Percentiles rank a stretch among this genome's conserved stretches.
Evolutionary conservation across 2,329 filamentous ascomycete genomes (phyloP).

Genomic region (Diplodia sapinea): DNA sequence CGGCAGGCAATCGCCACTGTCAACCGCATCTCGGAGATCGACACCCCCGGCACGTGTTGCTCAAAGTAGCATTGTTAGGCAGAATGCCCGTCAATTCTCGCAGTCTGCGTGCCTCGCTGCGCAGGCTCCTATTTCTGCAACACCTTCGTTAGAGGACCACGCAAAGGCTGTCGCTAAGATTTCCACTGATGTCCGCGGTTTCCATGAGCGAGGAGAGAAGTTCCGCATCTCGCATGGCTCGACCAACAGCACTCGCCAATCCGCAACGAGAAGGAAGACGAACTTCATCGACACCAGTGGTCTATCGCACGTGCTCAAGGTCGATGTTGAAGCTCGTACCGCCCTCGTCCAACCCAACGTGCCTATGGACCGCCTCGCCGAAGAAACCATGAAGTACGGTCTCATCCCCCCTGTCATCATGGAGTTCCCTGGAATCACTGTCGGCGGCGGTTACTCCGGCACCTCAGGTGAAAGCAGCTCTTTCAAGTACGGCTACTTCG

Average conservation of each 20-base stretch:
- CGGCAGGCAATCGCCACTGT: background rate
- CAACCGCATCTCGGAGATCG: constrained; percentile 6
- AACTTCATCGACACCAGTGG: constrained; percentile 71
- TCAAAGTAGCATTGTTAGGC: background rate
- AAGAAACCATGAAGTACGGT: constrained; percentile 60
- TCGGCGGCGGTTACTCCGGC: constrained; percentile 70
- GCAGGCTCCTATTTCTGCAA: background rate
- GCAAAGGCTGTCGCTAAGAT: constrained; percentile 53
- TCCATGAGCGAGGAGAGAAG: constrained; percentile 60
- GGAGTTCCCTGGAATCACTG: constrained; percentile 76
- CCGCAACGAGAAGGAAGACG: constrained; percentile 42
- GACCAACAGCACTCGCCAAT: constrained; percentile 74
- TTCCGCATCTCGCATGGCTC: constrained; percentile 80
- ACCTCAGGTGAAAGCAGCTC: constrained; percentile 72
- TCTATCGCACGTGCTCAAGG: constrained; percentile 66
- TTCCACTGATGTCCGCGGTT: constrained; percentile 54
- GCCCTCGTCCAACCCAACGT: constrained; percentile 74
- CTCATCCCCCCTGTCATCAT: constrained; percentile 71
- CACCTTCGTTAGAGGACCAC: constrained; percentile 48
- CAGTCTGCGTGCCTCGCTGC: background rate
- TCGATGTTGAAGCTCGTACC: constrained; percentile 61
- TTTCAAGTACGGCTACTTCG: constrained; percentile 72
- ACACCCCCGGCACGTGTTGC: constrained; percentile 10
- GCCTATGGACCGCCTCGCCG: constrained; percentile 68
- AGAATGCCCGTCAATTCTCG: constrained; percentile 5